A percentile compares a stretch with the other conserved stretches of the same genome.
Conservation (phyloP, 306 rosid genomes). For the Medicago lupulina region DNA sequence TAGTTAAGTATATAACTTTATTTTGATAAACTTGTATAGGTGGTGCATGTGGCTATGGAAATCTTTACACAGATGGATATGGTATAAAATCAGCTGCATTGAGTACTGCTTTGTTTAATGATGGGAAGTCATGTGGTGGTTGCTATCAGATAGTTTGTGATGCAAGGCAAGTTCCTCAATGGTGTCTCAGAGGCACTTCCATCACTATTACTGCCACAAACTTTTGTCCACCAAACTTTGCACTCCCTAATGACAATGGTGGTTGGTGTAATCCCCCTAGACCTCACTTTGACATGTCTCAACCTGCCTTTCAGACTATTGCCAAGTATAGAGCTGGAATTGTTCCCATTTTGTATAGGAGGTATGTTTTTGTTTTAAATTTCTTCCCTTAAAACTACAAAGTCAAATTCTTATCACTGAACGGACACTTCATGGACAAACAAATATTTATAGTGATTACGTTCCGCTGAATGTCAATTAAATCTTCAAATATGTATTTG, state of each 20-base stretch:
- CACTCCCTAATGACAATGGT: slow-evolving; percentile 61
- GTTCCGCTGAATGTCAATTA: not conserved
- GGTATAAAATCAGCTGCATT: slow-evolving; percentile 74
- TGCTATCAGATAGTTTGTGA: slow-evolving; percentile 71
- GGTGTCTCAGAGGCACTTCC: slow-evolving; percentile 63
- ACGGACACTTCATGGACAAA: too few relatives aligned
- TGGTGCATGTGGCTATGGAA: slow-evolving; percentile 85
- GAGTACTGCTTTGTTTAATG: slow-evolving; percentile 64
- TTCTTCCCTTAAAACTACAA: too few relatives aligned
- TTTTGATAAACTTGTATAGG: slow-evolving; percentile 40
- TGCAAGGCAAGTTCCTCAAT: slow-evolving; percentile 52
- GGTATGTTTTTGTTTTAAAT: slow-evolving; percentile 27
- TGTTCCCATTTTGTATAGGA: slow-evolving; percentile 52
- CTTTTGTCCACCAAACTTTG: slow-evolving; percentile 71
- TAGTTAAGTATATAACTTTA: not conserved
- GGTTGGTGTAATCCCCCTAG: slow-evolving; percentile 78
- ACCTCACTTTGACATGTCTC: slow-evolving; percentile 74
- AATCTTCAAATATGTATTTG: not conserved
- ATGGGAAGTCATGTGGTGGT: slow-evolving; percentile 72
- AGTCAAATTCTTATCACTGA: too few relatives aligned
- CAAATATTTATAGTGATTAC: too few relatives aligned
- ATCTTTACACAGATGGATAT: slow-evolving; percentile 63
- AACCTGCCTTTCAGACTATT: slow-evolving; percentile 59
- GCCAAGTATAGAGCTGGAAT: slow-evolving; percentile 70
- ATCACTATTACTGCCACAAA: slow-evolving; percentile 78